Conservation (phyloP, 176 grass and related monocot genomes). For the Elaeis guineensis region DNA sequence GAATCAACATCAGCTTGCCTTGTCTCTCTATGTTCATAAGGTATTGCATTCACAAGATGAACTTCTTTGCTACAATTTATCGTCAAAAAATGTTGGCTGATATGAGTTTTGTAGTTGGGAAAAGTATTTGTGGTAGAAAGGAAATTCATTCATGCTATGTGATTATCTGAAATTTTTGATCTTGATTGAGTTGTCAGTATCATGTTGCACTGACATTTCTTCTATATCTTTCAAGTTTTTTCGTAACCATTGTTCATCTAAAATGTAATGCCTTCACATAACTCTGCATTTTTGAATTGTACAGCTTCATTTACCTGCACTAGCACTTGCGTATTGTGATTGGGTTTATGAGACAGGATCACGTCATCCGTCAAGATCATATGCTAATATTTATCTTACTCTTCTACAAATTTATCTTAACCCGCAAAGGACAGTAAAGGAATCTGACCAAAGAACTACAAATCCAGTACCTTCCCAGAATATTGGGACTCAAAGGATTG, state of each 20-base stretch:
- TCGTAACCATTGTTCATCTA: not conserved
- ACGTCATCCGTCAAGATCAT: slow-evolving; percentile 63
- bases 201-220: too few species aligned
- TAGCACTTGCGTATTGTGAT: slow-evolving; percentile 86
- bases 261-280: not conserved
- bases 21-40: slow-evolving; percentile 98
- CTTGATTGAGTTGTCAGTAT: too few species aligned
- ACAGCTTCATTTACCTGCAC: slow-evolving; percentile 76
- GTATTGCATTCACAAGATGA: slow-evolving; percentile 16
- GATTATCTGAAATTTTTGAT: too few species aligned
- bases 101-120: too few species aligned
- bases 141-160: too few species aligned
- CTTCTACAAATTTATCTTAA: slow-evolving; percentile 98
- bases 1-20: slow-evolving; percentile 81
- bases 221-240: too few species aligned
- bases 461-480: slow-evolving; percentile 52
- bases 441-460: slow-evolving; percentile 56
- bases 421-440: slow-evolving; percentile 60
- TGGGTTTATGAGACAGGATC: slow-evolving; percentile 67
- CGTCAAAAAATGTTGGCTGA: too few species aligned
- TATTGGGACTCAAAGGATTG: slow-evolving; percentile 45
- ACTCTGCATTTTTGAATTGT: slow-evolving; percentile 7
- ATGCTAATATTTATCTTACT: slow-evolving; percentile 78
- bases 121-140: too few species aligned
- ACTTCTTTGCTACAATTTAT: too few species aligned